Conservation (phyloP, 108 stramenopile genomes). For the Pseudonitzschia multistriata region DNA sequence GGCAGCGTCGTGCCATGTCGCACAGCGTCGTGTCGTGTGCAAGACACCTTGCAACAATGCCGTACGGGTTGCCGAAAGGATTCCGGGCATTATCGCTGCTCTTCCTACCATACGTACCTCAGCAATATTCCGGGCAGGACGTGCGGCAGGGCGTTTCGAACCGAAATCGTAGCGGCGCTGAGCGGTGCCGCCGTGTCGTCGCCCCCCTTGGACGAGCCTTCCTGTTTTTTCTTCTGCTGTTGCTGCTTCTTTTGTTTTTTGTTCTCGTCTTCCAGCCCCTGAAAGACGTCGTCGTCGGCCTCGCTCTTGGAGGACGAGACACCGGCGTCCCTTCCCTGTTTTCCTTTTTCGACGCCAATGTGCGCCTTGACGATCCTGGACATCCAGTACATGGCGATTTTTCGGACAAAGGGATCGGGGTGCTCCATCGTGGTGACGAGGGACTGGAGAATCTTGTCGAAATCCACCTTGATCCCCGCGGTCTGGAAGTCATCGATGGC, state of each 20-base stretch:
- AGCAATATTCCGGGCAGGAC: conserved; percentile 82
- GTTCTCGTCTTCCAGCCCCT: conserved; percentile 3
- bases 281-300: conserved; percentile 20
- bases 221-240: neutral
- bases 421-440: conserved; percentile 86
- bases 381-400: conserved; percentile 92
- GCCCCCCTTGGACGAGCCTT: neutral
- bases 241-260: neutral
- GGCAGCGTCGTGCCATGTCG: neutral
- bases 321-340: neutral
- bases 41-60: neutral
- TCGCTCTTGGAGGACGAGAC: neutral
- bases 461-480: conserved; percentile 63
- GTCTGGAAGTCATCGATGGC: conserved; percentile 66
- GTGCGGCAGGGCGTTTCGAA: conserved; percentile 78
- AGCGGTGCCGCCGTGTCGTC: conserved; percentile 18
- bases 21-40: neutral
- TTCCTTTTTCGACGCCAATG: conserved; percentile 35
- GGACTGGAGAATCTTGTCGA: conserved; percentile 84
- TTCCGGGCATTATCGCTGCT: conserved; percentile 9
- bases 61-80: neutral
- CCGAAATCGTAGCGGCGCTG: conserved; percentile 71
- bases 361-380: conserved; percentile 83
- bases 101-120: conserved; percentile 12
- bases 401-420: conserved; percentile 88